Evolutionary conservation across 805 yeast genomes (phyloP), one percentile per base, ranked within the genome.

Genomic region (Saturnispora gosingensis): DNA sequence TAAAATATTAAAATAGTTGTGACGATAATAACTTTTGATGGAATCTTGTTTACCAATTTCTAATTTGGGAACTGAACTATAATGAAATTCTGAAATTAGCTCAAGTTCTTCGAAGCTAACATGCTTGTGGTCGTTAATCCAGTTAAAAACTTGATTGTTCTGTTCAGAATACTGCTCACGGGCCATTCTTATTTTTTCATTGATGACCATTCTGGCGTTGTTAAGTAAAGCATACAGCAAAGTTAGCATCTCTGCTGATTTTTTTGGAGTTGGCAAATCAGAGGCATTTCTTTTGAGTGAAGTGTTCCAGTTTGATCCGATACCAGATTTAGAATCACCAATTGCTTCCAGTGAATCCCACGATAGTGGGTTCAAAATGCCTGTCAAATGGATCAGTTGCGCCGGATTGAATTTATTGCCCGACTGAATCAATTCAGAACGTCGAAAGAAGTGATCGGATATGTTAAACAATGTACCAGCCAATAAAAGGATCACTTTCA

Each of bases 401-500:
- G 61, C 70, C 63, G 67, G 73, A 68, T 47, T 80, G 70, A 59
- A 77, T 64, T 65, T 76, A 70, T 62, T 61, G 16, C 67, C 68
- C 44, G 60, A 65, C 50, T 62, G 54, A 22, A 74, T 57, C 15
- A 72, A 56, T 48, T 67, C 69, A 5, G 70, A 66, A 45, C 77
- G 57, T 52, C 72, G 68, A 55, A 68, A 67, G 18, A 75, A 54
- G 18, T 65, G 59, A 38, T 72, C 72, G 49, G 69, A 67, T 25
- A 73, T 61, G 51, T 73, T 74, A 54, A 72, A 72, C 1, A 70
- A 57, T 5, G 70, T 67, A 4, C 78, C 77, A 18, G 65, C 66
- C 32, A 72, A 54, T n/a, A 69, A 54, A 22, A 72, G 54, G 43
- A 71, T 61, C 44, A 67, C 67, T 48, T 66, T 70, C 1, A 76